Conservation (phyloP, 2,329 filamentous ascomycete species). For the Neonectria magnoliae region DNA sequence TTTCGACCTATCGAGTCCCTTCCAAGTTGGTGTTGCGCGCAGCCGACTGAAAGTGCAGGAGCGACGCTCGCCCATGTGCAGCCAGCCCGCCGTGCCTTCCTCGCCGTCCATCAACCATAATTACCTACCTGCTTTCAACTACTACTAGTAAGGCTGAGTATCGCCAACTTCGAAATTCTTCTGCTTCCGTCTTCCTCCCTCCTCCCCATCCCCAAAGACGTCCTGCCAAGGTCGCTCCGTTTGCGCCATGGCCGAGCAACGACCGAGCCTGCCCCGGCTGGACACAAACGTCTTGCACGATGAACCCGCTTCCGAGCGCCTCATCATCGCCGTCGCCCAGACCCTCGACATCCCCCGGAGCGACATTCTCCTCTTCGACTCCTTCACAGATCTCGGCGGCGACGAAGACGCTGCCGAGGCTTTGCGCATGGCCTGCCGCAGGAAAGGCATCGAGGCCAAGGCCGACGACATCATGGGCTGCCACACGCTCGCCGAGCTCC, state of each 20-base stretch:
- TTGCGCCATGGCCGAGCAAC: neutral
- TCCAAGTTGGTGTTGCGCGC: neutral
- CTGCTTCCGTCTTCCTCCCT: too few species aligned
- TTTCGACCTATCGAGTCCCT: neutral
- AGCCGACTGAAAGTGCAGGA: neutral
- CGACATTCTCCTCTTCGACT: conserved; percentile 51
- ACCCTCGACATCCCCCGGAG: conserved; percentile 48
- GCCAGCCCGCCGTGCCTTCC: neutral
- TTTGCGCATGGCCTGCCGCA: conserved; percentile 30
- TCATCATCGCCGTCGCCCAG: conserved; percentile 49
- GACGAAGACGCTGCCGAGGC: conserved; percentile 47
- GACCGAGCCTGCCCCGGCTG: conserved; percentile 36
- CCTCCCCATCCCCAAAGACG: neutral
- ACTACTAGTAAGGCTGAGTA: neutral
- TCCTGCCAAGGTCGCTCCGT: neutral
- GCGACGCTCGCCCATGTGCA: neutral
- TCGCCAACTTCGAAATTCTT: neutral
- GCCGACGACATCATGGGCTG: conserved; percentile 55
- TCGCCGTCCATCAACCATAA: neutral
- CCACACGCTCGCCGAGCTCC: conserved; percentile 56
- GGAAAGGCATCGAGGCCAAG: conserved; percentile 46
- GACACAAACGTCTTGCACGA: conserved; percentile 33
- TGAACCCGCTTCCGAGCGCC: conserved; percentile 43
- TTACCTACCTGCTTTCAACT: neutral
- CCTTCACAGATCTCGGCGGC: conserved; percentile 57